Conservation (phyloP, 2,329 filamentous ascomycete species). For the Trichoderma cornu-damae region DNA sequence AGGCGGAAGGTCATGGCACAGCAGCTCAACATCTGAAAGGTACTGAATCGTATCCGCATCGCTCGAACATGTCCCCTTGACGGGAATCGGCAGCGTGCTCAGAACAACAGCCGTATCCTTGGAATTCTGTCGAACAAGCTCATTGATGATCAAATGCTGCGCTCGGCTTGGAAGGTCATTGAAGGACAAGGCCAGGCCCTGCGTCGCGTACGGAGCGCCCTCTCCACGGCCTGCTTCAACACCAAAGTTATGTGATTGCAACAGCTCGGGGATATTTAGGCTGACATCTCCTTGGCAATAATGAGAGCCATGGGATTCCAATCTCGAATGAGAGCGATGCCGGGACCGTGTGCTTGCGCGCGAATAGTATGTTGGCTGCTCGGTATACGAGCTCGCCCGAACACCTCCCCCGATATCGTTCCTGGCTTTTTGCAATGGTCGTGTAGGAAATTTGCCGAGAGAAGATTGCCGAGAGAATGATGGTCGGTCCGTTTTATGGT, state of each 20-base stretch:
- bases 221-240: conserved; percentile 26
- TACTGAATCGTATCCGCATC: conserved; percentile 68
- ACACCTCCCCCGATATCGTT: conserved; percentile 51
- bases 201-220: conserved; percentile 48
- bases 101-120: conserved; percentile 70
- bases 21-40: conserved; percentile 69
- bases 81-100: conserved; percentile 76
- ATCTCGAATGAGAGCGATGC: conserved; percentile 37
- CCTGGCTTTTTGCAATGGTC: conserved; percentile 56
- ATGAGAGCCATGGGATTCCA: conserved; percentile 34
- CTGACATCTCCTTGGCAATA: conserved; percentile 33
- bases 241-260: conserved; percentile 36
- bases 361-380: conserved; percentile 29
- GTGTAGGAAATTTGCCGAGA: conserved; percentile 55
- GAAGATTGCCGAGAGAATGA: conserved; percentile 43
- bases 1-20: conserved; percentile 72
- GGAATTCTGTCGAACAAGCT: conserved; percentile 68
- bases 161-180: conserved; percentile 81
- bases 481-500: conserved; percentile 34
- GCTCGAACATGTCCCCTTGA: conserved; percentile 68
- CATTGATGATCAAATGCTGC: conserved; percentile 82
- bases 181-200: conserved; percentile 68
- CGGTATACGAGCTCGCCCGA: conserved; percentile 60
- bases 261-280: conserved; percentile 42
- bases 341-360: conserved; percentile 30